Base-by-base conservation (phyloP, 352 stramenopile genomes). In the Phytopythium oedochilum region DNA sequence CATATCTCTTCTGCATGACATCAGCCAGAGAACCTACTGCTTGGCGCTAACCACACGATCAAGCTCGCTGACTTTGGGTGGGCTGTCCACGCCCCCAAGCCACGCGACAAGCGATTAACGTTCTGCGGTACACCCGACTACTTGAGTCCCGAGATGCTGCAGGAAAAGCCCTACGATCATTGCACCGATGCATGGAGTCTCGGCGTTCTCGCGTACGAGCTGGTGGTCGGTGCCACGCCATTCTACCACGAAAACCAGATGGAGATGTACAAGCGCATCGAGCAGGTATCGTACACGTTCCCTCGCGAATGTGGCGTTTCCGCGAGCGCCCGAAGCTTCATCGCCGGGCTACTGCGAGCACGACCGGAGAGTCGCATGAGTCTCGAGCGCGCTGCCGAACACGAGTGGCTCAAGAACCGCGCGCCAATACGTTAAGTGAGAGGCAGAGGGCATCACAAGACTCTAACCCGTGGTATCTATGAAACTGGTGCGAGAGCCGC, bases 61-160 rank as follows among this genome's bases (percentile, higher is more conserved):
- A 96, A 96, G 58, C 69, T 96, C 38, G 86, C 86, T 31, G 86
- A 96, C 57, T 96, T 96, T 39, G 86, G 86, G 9, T 92, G 86
- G 81, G 91, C 86, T 2, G 82, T 94, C 7, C 77, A 92, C 55
- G 86, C 83, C 0, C 75, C 77, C 3, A 73, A 75, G n/a, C 70
- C 84, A 2, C 71, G 78, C 54, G 69, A 77, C 31, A 60, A 68
- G 44, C 76, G 85, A 5, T 71, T 70, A 8, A 94, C 86, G 31
- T 91, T 93, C 35, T 96, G 86, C 46, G 86, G 86, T 2, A 96
- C 86, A 25, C 85, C 81, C 5, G 81, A 94, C 55, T 96, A 96
- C 56, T 47, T 96, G 38, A 92, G 83, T 49, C 86, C 86, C 0
- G 86, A 96, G 70, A 88, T 96, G 36, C 53, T 94, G 39, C 55